Evolutionary conservation across 495 filamentous ascomycete species (phyloP).

Genomic region (Terfezia claveryi): DNA sequence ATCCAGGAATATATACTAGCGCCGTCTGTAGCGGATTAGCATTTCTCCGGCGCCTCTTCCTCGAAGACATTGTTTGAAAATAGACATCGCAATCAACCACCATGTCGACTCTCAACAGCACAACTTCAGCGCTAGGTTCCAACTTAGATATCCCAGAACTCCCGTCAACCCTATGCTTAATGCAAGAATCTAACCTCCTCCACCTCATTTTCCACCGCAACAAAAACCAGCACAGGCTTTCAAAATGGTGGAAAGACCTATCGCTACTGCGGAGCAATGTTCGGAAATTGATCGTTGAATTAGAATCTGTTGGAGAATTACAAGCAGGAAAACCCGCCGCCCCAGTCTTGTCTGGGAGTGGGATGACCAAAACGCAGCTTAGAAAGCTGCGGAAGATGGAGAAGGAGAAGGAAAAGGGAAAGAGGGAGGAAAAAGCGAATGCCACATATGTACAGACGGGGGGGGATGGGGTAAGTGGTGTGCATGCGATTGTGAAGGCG

Average conservation of each 20-base stretch:
- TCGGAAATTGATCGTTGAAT: conserved; percentile 26
- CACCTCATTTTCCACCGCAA: conserved; percentile 52
- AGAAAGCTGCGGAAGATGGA: conserved; percentile 1
- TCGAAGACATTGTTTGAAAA: no score
- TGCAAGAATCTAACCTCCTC: conserved; percentile 27
- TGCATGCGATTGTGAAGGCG: neutral
- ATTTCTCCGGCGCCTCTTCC: no score
- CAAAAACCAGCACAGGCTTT: conserved; percentile 53
- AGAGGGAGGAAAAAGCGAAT: neutral
- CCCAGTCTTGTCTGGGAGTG: conserved; percentile 4
- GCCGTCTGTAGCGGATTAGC: no score
- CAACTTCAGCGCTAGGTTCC: no score
- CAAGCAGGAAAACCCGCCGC: conserved; percentile 4
- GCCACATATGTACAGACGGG: neutral
- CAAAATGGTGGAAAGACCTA: conserved; percentile 54
- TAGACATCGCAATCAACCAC: no score
- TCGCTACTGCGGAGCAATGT: conserved; percentile 41
- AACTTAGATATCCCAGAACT: no score
- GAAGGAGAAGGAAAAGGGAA: neutral
- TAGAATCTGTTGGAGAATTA: neutral
- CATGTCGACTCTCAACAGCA: no score
- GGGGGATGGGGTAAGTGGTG: conserved; percentile 6
- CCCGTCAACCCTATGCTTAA: conserved; percentile 3
- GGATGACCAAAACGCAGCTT: neutral
- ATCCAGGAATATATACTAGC: no score